Conservation (phyloP, 2,329 filamentous ascomycete genomes). For the Tolypocladium album region DNA sequence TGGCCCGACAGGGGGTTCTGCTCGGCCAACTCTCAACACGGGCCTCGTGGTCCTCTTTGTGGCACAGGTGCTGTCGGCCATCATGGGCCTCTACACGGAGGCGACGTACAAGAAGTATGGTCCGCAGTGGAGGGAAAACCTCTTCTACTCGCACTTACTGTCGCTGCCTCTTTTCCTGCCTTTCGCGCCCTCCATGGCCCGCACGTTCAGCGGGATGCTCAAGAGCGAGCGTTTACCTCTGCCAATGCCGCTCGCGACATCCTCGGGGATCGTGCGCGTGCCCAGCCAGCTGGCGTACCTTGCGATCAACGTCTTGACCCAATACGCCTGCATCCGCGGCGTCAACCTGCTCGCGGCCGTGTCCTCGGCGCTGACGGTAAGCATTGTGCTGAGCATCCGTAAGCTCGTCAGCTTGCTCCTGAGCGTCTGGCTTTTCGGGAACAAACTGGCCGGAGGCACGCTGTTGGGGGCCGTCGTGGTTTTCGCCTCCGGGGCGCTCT, state of each 20-base stretch:
- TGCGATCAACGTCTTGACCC: constrained; percentile 70
- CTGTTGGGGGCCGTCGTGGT: constrained; percentile 74
- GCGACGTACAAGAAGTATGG: constrained; percentile 79
- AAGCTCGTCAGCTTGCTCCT: constrained; percentile 86
- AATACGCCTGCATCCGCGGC: constrained; percentile 89
- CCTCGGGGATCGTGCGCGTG: constrained; percentile 16
- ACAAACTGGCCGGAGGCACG: constrained; percentile 65
- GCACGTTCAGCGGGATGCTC: constrained; percentile 53
- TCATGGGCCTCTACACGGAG: constrained; percentile 93
- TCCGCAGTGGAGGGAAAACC: constrained; percentile 86
- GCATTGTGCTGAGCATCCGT: constrained; percentile 89
- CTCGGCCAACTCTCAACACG: constrained; percentile 29
- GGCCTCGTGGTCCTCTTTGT: constrained; percentile 77
- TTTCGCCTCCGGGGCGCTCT: constrained; percentile 82
- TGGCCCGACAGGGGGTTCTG: not conserved
- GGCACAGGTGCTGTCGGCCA: constrained; percentile 81
- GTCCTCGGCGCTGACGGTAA: constrained; percentile 86
- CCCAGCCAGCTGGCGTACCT: constrained; percentile 66
- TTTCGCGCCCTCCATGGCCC: constrained; percentile 53
- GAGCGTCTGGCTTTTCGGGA: constrained; percentile 92
- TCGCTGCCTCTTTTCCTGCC: constrained; percentile 68
- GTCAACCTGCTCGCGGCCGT: constrained; percentile 89
- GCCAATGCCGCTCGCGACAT: constrained; percentile 9
- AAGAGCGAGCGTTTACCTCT: constrained; percentile 47
- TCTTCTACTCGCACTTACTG: constrained; percentile 82